phyloP scores from a whole-genome alignment of 192 early-diverging fungal species.

The Backusella westeae region DNA sequence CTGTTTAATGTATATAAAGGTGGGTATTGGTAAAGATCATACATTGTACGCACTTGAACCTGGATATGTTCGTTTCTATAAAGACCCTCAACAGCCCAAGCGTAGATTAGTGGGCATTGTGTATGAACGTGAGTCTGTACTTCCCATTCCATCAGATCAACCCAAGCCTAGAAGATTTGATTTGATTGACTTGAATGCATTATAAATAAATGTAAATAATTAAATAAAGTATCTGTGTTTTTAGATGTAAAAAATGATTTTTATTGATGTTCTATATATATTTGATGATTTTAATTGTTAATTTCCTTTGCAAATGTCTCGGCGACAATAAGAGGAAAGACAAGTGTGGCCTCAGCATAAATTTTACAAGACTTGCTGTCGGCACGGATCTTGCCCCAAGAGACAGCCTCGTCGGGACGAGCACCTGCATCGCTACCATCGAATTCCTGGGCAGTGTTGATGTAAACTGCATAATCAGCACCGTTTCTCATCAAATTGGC shows the following conservation, averaged over 20 bases:
- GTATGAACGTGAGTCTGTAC: conserved; percentile 54
- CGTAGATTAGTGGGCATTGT: conserved; percentile 67
- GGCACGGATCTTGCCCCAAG: conserved; percentile 94
- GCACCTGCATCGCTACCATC: conserved; percentile 98
- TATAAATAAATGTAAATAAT: conserved; percentile 13
- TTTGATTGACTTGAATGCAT: conserved; percentile 55
- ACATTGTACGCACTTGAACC: conserved; percentile 70
- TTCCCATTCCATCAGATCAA: conserved; percentile 56
- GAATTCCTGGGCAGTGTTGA: conserved; percentile 98
- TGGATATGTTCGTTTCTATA: conserved; percentile 74
- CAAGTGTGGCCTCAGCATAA: conserved; percentile 88
- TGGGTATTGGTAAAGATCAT: conserved; percentile 75
- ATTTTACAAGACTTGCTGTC: conserved; percentile 88
- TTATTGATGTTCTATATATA: neutral
- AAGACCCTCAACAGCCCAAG: conserved; percentile 57
- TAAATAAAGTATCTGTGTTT: neutral
- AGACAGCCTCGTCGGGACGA: conserved; percentile 95
- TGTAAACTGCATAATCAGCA: conserved; percentile 92
- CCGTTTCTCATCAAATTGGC: conserved; percentile 99
- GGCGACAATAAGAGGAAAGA: conserved; percentile 93
- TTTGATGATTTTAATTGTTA: neutral
- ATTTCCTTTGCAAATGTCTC: conserved; percentile 85
- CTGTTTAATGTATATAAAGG: conserved; percentile 21
- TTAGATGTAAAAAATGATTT: neutral
- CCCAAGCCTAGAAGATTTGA: conserved; percentile 70